Evolutionary conservation across 2,329 filamentous ascomycete species (phyloP), one percentile per base, ranked within the genome.

Genomic region (Leptographium lundbergii): DNA sequence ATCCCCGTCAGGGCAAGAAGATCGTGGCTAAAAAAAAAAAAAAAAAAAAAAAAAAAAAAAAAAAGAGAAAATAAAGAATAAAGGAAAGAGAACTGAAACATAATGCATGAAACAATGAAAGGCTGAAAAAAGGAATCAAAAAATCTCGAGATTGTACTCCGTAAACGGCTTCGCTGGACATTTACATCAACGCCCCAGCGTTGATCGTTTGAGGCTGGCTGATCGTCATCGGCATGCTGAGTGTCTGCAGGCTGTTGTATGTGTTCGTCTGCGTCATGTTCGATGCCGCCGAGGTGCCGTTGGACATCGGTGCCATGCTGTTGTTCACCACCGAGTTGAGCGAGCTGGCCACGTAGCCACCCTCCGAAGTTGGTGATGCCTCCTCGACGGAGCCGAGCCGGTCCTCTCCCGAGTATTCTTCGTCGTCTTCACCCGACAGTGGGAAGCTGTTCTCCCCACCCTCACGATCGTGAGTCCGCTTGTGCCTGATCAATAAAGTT

Each of bases 361-460:
- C 76, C 64, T 88, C 84, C 0, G 86, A 88, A 54, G 81, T 84
- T 19, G 89, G 87, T 14, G 88, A 91, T 22, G 87, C 84, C 63
- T 91, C 88, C 63, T 90, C 89, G 32, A 91, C 81, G 47, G 89
- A 86, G 57, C 87, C 87, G 59, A 92, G 84, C 34, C 91, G 88
- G 65, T 94, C 89, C 64, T 95, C 90, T 61, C 92, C 89, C 42
- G 83, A 85, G 66, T 79, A 85, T 58, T 94, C 88, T 68, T 95
- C 90, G 65, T 92, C 84, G 53, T 95, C 90, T 66, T 95, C 91
- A 60, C 92, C 91, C 47, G 87, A 87, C 61, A 85, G 80, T 68
- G 79, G 80, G 67, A 85, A 78, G 60, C 71, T 71, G 57, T 76
- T 77, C 51, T 86, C 83, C 50, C 72, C 77, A 42, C 81, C 82